Evolutionary conservation across 495 filamentous ascomycete genomes (phyloP).

Genomic region (Aspergillus sparsus): DNA sequence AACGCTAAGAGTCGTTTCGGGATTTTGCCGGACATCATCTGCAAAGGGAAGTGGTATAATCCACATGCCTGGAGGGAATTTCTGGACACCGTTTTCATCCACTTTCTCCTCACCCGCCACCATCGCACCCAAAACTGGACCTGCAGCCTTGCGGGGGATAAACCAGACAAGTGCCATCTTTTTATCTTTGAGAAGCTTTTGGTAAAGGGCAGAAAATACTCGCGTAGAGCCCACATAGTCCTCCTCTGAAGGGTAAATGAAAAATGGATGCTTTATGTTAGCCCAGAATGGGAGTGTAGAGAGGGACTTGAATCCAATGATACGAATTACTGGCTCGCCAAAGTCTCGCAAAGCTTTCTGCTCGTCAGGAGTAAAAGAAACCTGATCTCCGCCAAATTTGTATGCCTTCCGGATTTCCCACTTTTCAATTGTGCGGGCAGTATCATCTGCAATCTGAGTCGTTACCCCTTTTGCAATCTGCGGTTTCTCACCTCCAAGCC

Average conservation of each 20-base stretch:
- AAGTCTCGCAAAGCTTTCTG: slow-evolving; percentile 73
- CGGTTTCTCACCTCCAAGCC: slow-evolving; percentile 75
- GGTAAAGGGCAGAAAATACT: slow-evolving; percentile 87
- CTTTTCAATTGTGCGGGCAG: slow-evolving; percentile 73
- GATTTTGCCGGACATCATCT: slow-evolving; percentile 82
- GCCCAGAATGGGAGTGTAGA: slow-evolving; percentile 80
- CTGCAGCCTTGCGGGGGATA: slow-evolving; percentile 75
- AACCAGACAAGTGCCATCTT: slow-evolving; percentile 90
- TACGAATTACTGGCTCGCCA: slow-evolving; percentile 77
- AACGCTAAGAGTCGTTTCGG: slow-evolving; percentile 55
- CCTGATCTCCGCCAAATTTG: slow-evolving; percentile 89
- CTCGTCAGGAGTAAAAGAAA: slow-evolving; percentile 83
- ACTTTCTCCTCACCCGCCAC: slow-evolving; percentile 68
- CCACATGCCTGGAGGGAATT: slow-evolving; percentile 84
- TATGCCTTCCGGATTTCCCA: slow-evolving; percentile 86
- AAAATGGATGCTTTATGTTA: slow-evolving; percentile 78
- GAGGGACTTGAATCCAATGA: slow-evolving; percentile 91
- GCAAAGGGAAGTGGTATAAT: slow-evolving; percentile 84
- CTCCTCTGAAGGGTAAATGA: slow-evolving; percentile 93
- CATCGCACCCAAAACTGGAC: slow-evolving; percentile 77
- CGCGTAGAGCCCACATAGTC: slow-evolving; percentile 87
- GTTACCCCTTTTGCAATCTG: slow-evolving; percentile 77
- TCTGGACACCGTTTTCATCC: slow-evolving; percentile 66
- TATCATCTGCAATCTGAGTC: slow-evolving; percentile 71
- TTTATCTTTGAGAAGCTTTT: slow-evolving; percentile 74